Evolutionary conservation across 768 basidiomycete species (phyloP), one percentile per base, ranked within the genome.

Genomic region (Pleurotus tuber-regium): DNA sequence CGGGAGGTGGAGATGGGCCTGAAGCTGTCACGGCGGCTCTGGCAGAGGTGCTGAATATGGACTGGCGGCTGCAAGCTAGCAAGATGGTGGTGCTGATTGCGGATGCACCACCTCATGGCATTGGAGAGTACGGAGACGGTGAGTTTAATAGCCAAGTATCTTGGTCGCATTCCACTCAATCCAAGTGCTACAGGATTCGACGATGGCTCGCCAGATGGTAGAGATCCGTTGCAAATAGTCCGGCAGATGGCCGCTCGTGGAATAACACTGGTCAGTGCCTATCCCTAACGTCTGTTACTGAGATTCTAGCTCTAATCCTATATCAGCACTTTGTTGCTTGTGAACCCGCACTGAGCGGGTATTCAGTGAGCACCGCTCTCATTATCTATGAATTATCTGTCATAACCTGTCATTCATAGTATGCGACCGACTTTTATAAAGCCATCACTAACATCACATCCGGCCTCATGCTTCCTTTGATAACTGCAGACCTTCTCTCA

Each of bases 81-180:
- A 98, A 92, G 76, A 98, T 98, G 92, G 79, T 93, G 44, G 93
- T 98, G 4, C 79, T 98, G 60, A 94, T 98, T 61, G 94, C 96
- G 14, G 96, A 98, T 75, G 96, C 96, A 0, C 96, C 96, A 30
- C 93, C 95, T 12, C 96, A 98, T 71, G 96, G 95, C 2, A 92
- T 98, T 62, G 95, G 95, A 53, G 95, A 98, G 67, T 92, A 92
- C 57, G 96, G 95, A 14, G 96, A 98, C 71, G 94, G 93, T 92
- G 59, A 59, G 78, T 67, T 29, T n/a, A n/a, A n/a, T n/a, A n/a
- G n/a, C n/a, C n/a, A n/a, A n/a, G n/a, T n/a, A n/a, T n/a, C n/a
- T n/a, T n/a, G n/a, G n/a, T n/a, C n/a, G n/a, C n/a, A n/a, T n/a
- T n/a, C n/a, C n/a, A n/a, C n/a, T n/a, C n/a, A n/a, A n/a, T n/a